phyloP scores from a whole-genome alignment of 2,329 filamentous ascomycete genomes.

The Pyrenochaeta sp. region DNA sequence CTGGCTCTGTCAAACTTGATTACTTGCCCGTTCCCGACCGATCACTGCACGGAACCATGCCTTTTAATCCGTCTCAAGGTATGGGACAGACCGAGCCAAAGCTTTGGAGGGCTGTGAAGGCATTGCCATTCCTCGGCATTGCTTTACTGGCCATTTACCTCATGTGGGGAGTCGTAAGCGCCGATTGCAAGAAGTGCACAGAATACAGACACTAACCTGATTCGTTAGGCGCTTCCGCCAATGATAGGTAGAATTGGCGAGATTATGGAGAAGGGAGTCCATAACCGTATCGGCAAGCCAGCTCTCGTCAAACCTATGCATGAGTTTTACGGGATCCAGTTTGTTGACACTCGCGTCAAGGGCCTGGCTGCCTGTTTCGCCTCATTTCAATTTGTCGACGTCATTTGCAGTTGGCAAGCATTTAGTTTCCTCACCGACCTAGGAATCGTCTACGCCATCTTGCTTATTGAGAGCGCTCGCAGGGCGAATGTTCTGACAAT shows the following conservation, averaged over 20 bases:
- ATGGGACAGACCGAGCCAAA: slow-evolving; percentile 18
- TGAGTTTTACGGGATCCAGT: slow-evolving; percentile 17
- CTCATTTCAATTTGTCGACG: slow-evolving; percentile 19
- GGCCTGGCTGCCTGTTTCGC: slow-evolving; percentile 15
- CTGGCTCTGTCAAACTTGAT: slow-evolving; percentile 17
- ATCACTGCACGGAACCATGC: slow-evolving; percentile 19
- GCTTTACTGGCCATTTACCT: slow-evolving; percentile 11
- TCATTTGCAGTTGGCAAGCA: slow-evolving; percentile 16
- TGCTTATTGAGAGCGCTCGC: slow-evolving; percentile 21
- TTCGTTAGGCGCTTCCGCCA: slow-evolving; percentile 1
- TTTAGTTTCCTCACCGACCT: slow-evolving; percentile 19
- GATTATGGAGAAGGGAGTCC: slow-evolving; percentile 8
- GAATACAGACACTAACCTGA: neutral
- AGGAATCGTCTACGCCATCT: slow-evolving; percentile 15
- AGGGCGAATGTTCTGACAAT: slow-evolving; percentile 17
- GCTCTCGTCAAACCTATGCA: slow-evolving; percentile 6
- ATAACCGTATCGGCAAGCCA: slow-evolving; percentile 12
- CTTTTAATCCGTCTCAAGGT: slow-evolving; percentile 22
- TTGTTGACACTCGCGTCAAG: slow-evolving; percentile 17
- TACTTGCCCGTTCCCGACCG: slow-evolving; percentile 16
- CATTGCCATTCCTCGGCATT: slow-evolving; percentile 15
- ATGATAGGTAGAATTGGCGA: slow-evolving; percentile 3
- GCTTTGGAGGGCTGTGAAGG: slow-evolving; percentile 13
- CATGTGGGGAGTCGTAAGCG: slow-evolving; percentile 8
- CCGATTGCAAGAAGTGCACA: neutral